These are phyloP conservation scores for Ceratonia siliqua DNA, from an alignment of 306 rosid genomes.

Conservation along the genomic window DNA sequence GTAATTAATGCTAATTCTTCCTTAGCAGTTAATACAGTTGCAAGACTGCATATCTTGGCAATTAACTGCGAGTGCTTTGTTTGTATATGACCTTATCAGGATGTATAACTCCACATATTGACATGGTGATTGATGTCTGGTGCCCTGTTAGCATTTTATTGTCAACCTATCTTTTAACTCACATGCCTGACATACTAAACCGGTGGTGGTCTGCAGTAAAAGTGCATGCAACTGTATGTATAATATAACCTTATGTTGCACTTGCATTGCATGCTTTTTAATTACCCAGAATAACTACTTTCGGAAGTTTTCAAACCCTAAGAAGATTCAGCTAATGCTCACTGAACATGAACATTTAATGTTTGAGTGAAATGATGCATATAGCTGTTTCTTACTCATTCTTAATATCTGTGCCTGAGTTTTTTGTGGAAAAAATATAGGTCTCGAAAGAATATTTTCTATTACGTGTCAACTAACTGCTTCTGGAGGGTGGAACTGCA, in stretches of 20 bases:
- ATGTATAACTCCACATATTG: neutral
- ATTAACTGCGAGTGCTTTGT: neutral
- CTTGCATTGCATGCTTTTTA: neutral
- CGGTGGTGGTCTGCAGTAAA: neutral
- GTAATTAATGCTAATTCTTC: neutral
- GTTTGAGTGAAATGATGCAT: neutral
- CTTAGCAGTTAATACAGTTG: neutral
- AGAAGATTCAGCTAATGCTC: neutral
- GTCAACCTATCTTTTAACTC: neutral
- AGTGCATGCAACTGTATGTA: neutral
- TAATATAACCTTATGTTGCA: neutral
- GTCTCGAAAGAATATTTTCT: neutral
- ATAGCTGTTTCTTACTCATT: neutral
- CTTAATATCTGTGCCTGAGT: neutral
- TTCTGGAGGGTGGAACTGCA: constrained; percentile 8
- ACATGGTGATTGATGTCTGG: neutral
- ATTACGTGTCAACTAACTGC: neutral
- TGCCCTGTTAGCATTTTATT: neutral
- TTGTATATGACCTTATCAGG: neutral
- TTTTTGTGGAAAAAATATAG: neutral
- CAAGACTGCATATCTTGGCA: neutral
- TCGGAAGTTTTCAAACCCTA: neutral
- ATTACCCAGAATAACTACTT: neutral
- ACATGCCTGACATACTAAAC: neutral
- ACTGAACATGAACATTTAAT: neutral